phyloP scores from a whole-genome alignment of 805 yeast genomes.

The Kuraishia cidri region DNA sequence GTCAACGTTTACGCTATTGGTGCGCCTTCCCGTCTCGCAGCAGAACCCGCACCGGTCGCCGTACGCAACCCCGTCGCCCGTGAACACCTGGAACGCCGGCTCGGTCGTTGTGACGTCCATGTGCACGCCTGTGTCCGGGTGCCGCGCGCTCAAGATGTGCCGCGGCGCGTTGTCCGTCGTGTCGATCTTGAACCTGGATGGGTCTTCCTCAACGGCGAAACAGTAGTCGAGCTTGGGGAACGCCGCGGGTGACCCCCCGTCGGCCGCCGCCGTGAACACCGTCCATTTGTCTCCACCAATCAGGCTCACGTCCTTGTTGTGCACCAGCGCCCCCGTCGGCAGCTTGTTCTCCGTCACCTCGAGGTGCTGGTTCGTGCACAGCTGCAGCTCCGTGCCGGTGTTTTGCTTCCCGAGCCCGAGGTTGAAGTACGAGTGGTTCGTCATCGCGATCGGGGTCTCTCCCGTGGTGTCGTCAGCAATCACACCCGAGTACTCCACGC shows the following conservation, averaged over 20 bases:
- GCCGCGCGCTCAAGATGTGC: constrained; percentile 30
- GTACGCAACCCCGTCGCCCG: constrained; percentile 41
- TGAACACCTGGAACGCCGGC: constrained; percentile 58
- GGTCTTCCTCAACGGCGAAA: constrained; percentile 27
- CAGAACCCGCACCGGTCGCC: constrained; percentile 44
- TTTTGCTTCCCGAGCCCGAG: constrained; percentile 10
- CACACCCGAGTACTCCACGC: constrained; percentile 36
- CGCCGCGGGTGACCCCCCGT: constrained; percentile 10
- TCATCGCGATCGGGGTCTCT: constrained; percentile 39
- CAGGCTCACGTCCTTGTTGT: constrained; percentile 13
- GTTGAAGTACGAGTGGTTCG: constrained; percentile 60
- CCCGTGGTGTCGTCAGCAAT: constrained; percentile 19
- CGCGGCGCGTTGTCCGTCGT: constrained; percentile 30
- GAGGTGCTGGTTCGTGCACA: constrained; percentile 28
- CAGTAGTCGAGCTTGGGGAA: constrained; percentile 37
- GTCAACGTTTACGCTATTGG: constrained; percentile 39
- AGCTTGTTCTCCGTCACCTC: constrained; percentile 29
- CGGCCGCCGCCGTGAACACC: constrained; percentile 2
- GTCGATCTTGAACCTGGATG: constrained; percentile 23
- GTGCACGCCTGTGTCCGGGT: constrained; percentile 31
- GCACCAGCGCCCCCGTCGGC: constrained; percentile 37
- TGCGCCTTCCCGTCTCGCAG: constrained; percentile 51
- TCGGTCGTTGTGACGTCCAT: constrained; percentile 46
- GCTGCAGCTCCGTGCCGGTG: constrained; percentile 26
- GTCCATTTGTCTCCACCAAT: constrained; percentile 13